These are phyloP conservation scores for Sarocladium kiliense DNA, from an alignment of 2,329 filamentous ascomycete genomes.

Conservation along the genomic window DNA sequence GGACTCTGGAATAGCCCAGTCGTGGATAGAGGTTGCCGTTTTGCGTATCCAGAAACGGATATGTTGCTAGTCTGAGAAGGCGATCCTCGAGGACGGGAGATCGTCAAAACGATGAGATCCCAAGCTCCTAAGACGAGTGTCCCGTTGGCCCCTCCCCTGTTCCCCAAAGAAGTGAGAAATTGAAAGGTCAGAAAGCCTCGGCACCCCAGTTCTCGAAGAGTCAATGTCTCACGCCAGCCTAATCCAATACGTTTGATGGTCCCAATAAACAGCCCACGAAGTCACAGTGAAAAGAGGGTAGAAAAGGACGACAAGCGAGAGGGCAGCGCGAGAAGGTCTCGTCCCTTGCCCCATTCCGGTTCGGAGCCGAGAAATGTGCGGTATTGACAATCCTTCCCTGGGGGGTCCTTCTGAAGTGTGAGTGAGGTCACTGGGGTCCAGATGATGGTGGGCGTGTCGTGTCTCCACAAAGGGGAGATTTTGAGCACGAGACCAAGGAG, in stretches of 20 bases:
- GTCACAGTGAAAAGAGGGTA: neutral
- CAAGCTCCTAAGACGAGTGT: too few species aligned
- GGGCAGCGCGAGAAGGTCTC: too few species aligned
- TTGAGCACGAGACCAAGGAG: neutral
- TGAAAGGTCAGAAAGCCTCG: neutral
- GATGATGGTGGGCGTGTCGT: neutral
- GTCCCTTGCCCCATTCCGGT: too few species aligned
- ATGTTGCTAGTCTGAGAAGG: neutral
- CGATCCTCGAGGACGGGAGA: slow-evolving; percentile 1
- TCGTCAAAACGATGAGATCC: neutral
- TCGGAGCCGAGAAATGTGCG: neutral
- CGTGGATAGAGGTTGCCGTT: neutral
- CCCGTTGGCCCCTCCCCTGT: too few species aligned
- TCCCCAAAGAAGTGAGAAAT: too few species aligned
- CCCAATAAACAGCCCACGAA: neutral
- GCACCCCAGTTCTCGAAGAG: neutral
- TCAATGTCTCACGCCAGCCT: slow-evolving; percentile 1
- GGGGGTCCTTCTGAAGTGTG: neutral
- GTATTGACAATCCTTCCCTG: too few species aligned
- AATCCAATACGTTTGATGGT: neutral
- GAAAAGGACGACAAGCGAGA: neutral
- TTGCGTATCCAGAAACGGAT: neutral
- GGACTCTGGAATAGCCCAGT: too few species aligned
- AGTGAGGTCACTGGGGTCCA: neutral
- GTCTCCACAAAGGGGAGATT: neutral